A percentile compares a stretch with the other conserved stretches of the same genome.
Evolutionary conservation across 148 eudicot species (phyloP).

Genomic region (Limonium bicolor): DNA sequence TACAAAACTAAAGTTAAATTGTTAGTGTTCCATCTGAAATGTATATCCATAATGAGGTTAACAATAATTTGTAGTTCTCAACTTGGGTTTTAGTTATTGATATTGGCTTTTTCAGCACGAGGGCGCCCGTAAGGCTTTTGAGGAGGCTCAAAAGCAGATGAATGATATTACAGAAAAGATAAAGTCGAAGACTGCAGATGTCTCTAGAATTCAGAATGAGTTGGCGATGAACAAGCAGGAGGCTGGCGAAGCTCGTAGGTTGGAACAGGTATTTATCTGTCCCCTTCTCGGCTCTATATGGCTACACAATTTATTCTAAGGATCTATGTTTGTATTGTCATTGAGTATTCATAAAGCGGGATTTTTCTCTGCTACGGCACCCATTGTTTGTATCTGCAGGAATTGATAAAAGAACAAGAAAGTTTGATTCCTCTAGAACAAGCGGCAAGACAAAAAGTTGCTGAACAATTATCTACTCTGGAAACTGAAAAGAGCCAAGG

Average conservation of each 20-base stretch:
- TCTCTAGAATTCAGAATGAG: constrained; percentile 26
- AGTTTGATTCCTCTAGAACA: constrained; percentile 62
- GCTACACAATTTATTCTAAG: background rate
- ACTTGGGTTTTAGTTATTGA: no score
- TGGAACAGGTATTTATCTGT: constrained; percentile 43
- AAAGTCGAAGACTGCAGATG: constrained; percentile 34
- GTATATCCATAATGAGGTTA: no score
- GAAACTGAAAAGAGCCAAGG: constrained; percentile 92
- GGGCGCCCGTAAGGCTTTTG: constrained; percentile 57
- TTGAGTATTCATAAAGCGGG: no score
- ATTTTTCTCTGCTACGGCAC: no score
- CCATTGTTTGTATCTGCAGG: no score
- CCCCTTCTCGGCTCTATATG: background rate
- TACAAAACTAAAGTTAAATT: no score
- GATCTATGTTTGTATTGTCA: background rate
- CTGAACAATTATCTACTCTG: constrained; percentile 60
- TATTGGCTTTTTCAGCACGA: constrained; percentile 80
- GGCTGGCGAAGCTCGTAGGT: constrained; percentile 50
- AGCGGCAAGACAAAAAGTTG: constrained; percentile 76
- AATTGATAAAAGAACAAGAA: constrained; percentile 67
- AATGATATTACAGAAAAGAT: constrained; percentile 34
- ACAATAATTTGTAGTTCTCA: no score
- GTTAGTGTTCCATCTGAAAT: no score
- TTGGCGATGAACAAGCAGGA: constrained; percentile 44
- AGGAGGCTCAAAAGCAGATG: constrained; percentile 65